Conservation (phyloP, 495 filamentous ascomycete genomes). For the Annulohypoxylon bovei region DNA sequence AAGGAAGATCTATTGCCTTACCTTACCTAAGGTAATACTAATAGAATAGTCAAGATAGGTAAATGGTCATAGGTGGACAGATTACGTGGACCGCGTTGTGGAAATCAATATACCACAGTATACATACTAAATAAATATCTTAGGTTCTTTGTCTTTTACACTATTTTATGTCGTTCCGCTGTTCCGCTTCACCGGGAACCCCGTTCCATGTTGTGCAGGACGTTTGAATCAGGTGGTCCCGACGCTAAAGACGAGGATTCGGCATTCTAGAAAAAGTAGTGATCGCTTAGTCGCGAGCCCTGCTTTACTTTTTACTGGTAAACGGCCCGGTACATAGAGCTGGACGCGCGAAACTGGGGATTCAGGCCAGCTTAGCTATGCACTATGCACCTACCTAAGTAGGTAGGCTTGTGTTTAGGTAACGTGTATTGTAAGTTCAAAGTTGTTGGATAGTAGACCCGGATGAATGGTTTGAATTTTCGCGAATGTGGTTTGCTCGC, state of each 20-base stretch:
- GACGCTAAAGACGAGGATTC: conserved; percentile 18
- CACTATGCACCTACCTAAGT: neutral
- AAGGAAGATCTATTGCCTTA: neutral
- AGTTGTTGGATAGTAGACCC: conserved; percentile 14
- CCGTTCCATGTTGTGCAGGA: conserved; percentile 8
- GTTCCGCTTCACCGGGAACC: conserved; percentile 29
- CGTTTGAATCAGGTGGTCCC: conserved; percentile 23
- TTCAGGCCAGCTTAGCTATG: conserved; percentile 2
- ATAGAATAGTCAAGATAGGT: neutral
- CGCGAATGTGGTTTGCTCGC: conserved; percentile 2
- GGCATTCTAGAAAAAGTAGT: conserved; percentile 36
- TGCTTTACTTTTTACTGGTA: conserved; percentile 14
- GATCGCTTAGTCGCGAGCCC: conserved; percentile 22
- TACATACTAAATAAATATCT: no score
- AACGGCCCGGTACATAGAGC: conserved; percentile 1
- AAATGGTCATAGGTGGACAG: neutral
- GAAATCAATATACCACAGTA: neutral
- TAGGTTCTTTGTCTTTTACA: no score
- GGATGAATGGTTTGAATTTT: conserved; percentile 35
- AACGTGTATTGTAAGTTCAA: neutral
- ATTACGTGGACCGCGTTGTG: conserved; percentile 3
- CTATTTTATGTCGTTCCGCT: neutral
- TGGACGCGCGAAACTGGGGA: conserved; percentile 24
- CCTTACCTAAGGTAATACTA: neutral
- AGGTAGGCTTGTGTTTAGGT: neutral